Evolutionary conservation across 2,329 filamentous ascomycete species (phyloP).

Genomic region (Emmonsiellopsis sp.): DNA sequence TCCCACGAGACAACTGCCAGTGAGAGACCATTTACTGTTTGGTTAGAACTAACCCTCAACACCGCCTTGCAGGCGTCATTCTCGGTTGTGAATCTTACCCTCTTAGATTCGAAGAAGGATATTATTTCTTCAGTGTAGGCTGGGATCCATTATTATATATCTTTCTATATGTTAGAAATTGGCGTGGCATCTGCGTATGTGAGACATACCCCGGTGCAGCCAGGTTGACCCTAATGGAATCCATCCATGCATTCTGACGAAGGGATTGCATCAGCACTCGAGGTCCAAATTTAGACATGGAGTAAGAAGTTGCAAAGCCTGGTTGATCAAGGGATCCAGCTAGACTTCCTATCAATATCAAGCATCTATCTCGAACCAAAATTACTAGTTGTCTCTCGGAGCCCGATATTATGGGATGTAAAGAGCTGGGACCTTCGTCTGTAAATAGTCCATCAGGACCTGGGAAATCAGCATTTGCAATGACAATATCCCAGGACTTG

Average conservation of each 20-base stretch:
- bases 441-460: slow-evolving; percentile 20
- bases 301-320: slow-evolving; percentile 27
- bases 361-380: slow-evolving; percentile 16
- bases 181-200: slow-evolving; percentile 9
- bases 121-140: slow-evolving; percentile 16
- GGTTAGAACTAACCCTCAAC: slow-evolving; percentile 20
- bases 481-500: slow-evolving; percentile 21
- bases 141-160: slow-evolving; percentile 5
- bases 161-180: slow-evolving; percentile 2
- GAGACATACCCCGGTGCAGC: slow-evolving; percentile 30
- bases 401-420: not conserved
- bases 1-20: slow-evolving; percentile 23
- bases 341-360: slow-evolving; percentile 26
- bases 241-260: slow-evolving; percentile 20
- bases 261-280: slow-evolving; percentile 30
- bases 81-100: slow-evolving; percentile 16
- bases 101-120: slow-evolving; percentile 33
- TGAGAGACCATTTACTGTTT: slow-evolving; percentile 22
- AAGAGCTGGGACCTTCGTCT: slow-evolving; percentile 9
- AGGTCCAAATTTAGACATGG: slow-evolving; percentile 27
- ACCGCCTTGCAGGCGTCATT: slow-evolving; percentile 29
- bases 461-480: slow-evolving; percentile 25
- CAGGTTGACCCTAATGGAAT: slow-evolving; percentile 24
- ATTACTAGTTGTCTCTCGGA: not conserved
- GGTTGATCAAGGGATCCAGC: slow-evolving; percentile 26